phyloP scores from a whole-genome alignment of 2,329 filamentous ascomycete species.

The Cephalotrichum gorgonifer region DNA sequence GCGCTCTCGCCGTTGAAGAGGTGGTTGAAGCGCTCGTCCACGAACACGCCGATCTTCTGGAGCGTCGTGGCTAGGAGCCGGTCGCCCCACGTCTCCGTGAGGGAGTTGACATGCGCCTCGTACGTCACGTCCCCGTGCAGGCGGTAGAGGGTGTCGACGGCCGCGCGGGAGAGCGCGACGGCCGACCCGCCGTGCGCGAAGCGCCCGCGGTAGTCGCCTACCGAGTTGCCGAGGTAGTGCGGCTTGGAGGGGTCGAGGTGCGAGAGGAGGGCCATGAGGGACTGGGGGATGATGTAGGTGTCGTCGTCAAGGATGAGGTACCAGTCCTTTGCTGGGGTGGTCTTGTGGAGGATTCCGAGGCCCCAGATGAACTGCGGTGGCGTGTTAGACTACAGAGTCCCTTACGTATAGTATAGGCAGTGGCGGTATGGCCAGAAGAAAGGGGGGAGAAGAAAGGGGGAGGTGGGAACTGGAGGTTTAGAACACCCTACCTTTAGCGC shows the following conservation, averaged over 20 bases:
- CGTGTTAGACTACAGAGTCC: background rate
- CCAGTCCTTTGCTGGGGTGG: slow-evolving; percentile 45
- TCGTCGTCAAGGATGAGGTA: slow-evolving; percentile 49
- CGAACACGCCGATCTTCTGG: slow-evolving; percentile 41
- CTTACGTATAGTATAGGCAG: background rate
- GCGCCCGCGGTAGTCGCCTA: slow-evolving; percentile 43
- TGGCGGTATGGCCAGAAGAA: background rate
- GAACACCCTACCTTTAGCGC: slow-evolving; percentile 30
- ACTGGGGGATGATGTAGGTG: slow-evolving; percentile 40
- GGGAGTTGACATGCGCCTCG: slow-evolving; percentile 33
- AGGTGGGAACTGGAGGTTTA: background rate
- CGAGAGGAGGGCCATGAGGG: slow-evolving; percentile 34
- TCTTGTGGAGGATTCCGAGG: slow-evolving; percentile 39
- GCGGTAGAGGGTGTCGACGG: slow-evolving; percentile 33
- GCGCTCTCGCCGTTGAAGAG: slow-evolving; percentile 47
- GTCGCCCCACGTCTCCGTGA: slow-evolving; percentile 43
- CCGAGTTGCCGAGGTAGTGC: slow-evolving; percentile 45
- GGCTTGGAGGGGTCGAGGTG: slow-evolving; percentile 35
- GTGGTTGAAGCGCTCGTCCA: slow-evolving; percentile 42
- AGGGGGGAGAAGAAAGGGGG: background rate
- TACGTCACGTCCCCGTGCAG: slow-evolving; percentile 29
- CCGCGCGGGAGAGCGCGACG: slow-evolving; percentile 39
- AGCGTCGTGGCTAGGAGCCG: slow-evolving; percentile 41
- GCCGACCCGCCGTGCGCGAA: slow-evolving; percentile 49
- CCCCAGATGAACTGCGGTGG: slow-evolving; percentile 40